Base-by-base conservation (phyloP, 1,139 yeast species). In the Nadsonia starkeyi-henricii region DNA sequence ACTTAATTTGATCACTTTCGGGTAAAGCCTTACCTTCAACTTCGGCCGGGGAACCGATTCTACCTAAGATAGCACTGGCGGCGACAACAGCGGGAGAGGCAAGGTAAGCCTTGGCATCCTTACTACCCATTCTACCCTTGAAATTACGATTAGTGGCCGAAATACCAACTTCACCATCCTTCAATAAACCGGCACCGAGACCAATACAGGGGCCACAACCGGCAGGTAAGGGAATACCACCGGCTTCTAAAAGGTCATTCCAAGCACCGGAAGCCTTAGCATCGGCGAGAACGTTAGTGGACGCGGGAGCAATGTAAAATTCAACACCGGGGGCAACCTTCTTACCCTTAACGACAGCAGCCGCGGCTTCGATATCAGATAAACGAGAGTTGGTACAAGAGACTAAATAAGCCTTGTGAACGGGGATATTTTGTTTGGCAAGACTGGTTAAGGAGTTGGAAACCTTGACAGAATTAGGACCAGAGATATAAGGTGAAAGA, bases 181-280 rank as follows among this genome's bases (percentile, higher is more conserved):
- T 80, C 58, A 91, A 73, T 54, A 91, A 72, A 48, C 99, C 99
- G 41, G 93, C 75, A 53, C 99, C 99, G 51, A 91, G 74, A 44
- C 99, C 99, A 61, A 91, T 91, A 71, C 99, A 91, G 41, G 99
- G 99, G 46, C 99, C 99, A 70, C 99, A 91, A 21, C 99, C 99
- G 19, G 98, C 95, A 18, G 97, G 97, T 58, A 91, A 76, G 39
- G 96, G 89, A 58, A 71, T 85, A 50, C 96, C 95, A 47, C 99
- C 99, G 15, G 97, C 95, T 50, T 82, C 91, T 44, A 91, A 61
- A 49, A 93, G 74, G 36, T 78, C 79, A 59, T 88, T 76, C 98
- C 99, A 93, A 13, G 94, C 93, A 52, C 98, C 98, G 47, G 68
- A 71, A 43, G 78, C 75, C 68, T 85, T 95, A 45, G 98, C 97